Evolutionary conservation across 2,329 filamentous ascomycete species (phyloP).

Genomic region (Curvularia hawaiiensis): DNA sequence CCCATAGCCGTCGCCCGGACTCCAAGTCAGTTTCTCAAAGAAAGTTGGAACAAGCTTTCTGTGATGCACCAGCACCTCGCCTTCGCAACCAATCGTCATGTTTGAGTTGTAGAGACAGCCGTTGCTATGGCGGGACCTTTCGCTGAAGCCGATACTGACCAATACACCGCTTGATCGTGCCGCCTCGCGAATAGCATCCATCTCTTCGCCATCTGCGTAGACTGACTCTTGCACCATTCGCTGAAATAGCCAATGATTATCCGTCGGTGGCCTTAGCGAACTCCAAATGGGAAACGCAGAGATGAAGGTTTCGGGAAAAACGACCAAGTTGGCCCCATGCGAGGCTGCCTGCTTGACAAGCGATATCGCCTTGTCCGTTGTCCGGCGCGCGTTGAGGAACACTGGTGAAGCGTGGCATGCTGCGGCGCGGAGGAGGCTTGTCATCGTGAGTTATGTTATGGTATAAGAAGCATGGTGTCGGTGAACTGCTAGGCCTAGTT

Average conservation of each 20-base stretch:
- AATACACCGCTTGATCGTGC: conserved; percentile 48
- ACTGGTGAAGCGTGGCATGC: conserved; percentile 47
- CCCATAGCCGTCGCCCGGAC: conserved; percentile 58
- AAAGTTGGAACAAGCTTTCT: conserved; percentile 62
- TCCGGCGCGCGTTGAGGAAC: conserved; percentile 55
- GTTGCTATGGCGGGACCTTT: conserved; percentile 51
- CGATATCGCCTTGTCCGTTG: conserved; percentile 54
- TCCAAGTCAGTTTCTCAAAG: conserved; percentile 63
- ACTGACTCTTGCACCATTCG: conserved; percentile 41
- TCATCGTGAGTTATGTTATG: conserved; percentile 9
- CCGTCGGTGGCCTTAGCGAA: conserved; percentile 52
- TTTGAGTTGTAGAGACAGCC: conserved; percentile 60
- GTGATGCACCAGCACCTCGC: conserved; percentile 57
- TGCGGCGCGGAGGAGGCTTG: conserved; percentile 26
- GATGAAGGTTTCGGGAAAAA: conserved; percentile 61
- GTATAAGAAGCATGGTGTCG: background rate
- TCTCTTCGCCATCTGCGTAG: conserved; percentile 23
- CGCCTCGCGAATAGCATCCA: conserved; percentile 37
- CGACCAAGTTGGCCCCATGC: conserved; percentile 55
- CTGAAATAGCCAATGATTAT: conserved; percentile 59
- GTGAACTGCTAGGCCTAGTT: background rate
- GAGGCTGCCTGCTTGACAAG: conserved; percentile 54
- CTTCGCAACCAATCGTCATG: conserved; percentile 52
- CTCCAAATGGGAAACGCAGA: conserved; percentile 61
- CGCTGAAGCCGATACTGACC: conserved; percentile 59